Evolutionary conservation across 140 eudicot genomes (phyloP), one percentile per base, ranked within the genome.

Genomic region (Senecio squalidus): DNA sequence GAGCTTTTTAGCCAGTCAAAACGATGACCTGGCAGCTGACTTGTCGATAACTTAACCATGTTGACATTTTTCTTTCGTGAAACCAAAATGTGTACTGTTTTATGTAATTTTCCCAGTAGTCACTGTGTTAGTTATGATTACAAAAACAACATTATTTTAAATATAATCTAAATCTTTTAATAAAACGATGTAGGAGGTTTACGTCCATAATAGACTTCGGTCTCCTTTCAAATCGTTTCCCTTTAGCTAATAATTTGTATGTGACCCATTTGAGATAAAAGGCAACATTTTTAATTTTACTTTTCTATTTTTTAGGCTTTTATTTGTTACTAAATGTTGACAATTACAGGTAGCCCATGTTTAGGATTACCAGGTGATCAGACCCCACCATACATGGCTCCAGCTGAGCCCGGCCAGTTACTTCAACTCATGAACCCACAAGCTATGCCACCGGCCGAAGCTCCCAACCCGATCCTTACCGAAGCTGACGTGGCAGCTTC

Each of bases 381-480:
- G 31, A 75, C 74, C 34, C 79, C 85, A 64, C 4, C 26, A 3
- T 92, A 79, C 84, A 87, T 87, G 96, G 5, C 4, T 24, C 78
- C 95, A 0, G 81, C 77, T 17, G 6, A 2, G 6, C 76, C 89
- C 0, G 93, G 84, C 5, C 60, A 70, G 52, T 79, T 92, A 55
- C 22, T 79, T 6, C 27, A 16, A 26, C 7, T 73, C 9, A 74
- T 80, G 74, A 2, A 33, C 2, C 41, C 78, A 15, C 27, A 22
- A 1, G 3, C 23, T 22, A 5, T 68, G 57, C 89, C 98, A 18
- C 98, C 96, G 43, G 95, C 96, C 9, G 66, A 74, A 62, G 92
- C 96, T 70, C 96, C 98, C 30, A 69, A 61, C 70, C 92, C 96
- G 0, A 68, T 84, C 55, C 77, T 92, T 30, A 69, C 81, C 0